phyloP scores from a whole-genome alignment of 306 rosid species.

The Hippophae rhamnoides region DNA sequence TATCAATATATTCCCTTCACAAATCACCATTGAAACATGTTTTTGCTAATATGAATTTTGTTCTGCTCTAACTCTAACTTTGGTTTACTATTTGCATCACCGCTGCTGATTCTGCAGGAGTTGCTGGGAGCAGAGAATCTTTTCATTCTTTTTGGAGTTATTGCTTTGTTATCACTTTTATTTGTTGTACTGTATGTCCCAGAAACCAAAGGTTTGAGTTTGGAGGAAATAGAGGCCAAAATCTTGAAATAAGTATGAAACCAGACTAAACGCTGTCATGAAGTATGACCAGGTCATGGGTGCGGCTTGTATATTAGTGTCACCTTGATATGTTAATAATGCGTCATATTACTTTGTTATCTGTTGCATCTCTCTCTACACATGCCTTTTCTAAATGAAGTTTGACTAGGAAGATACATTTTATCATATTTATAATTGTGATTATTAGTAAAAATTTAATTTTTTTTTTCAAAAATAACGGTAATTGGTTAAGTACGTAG shows the following conservation, averaged over 20 bases:
- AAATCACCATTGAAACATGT: conserved; percentile 4
- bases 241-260: conserved; percentile 46
- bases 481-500: too few relatives aligned
- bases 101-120: conserved; percentile 46
- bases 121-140: conserved; percentile 89
- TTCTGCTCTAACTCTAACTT: neutral
- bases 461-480: too few relatives aligned
- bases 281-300: neutral
- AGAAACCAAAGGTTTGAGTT: conserved; percentile 91
- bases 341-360: too few relatives aligned
- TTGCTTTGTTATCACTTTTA: conserved; percentile 61
- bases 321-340: too few relatives aligned
- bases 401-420: too few relatives aligned
- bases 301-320: too few relatives aligned
- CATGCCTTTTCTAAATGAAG: too few relatives aligned
- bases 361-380: too few relatives aligned
- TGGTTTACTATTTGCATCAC: conserved; percentile 13
- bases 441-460: too few relatives aligned
- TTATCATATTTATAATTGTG: too few relatives aligned
- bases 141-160: conserved; percentile 79
- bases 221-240: conserved; percentile 89
- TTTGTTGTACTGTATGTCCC: conserved; percentile 57
- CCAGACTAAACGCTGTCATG: neutral
- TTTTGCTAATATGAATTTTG: neutral
- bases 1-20: conserved; percentile 2